Base-by-base conservation (phyloP, 1,139 yeast genomes). In the Protomyces arabidopsidicola region DNA sequence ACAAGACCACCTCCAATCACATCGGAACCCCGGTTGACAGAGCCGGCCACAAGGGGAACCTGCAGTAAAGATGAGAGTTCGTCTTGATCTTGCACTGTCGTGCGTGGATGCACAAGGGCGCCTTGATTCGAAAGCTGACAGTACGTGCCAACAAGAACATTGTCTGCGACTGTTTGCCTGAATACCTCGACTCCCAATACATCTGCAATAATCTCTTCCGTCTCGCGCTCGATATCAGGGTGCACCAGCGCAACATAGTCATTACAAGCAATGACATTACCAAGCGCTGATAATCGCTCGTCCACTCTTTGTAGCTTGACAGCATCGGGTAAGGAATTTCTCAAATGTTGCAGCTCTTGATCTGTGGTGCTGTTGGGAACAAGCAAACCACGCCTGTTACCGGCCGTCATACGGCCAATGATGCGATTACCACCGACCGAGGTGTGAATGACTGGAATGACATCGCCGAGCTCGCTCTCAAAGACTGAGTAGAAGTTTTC, bases 281-380 rank as follows among this genome's bases (percentile, higher is more conserved):
- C 99, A 69, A 95, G 80, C 10, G 99, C 98, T 56, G 96, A 88
- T 69, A 95, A 81, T 74, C 98, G 85, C 79, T 95, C 99, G 78
- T 95, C 98, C 54, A 95, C 97, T 77, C 99, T 85, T 79, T 95
- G 98, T 72, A 95, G 90, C 78, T 88, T 90, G 69, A 95, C 97
- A 60, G 86, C 77, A 72, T 95, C 98, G n/a, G 99, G 99, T 71
- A 95, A 82, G 22, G 96, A 87, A 80, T 95, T 95, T 83, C 99
- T 85, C 74, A 95, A 80, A 78, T 95, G 98, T 86, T 90, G 95
- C 71, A 95, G 84, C 77, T 95, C 99, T 78, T 93, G 98, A 76
- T 95, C 99, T n/a, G 98, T 90, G 60, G 98, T 95, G 77, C 91
- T 97, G 35, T 96, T 89, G 67, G 99, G 99, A 18, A 95, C 98